Evolutionary conservation across 352 stramenopile species (phyloP).

Genomic region (Thalassiosira livingstoniorum): DNA sequence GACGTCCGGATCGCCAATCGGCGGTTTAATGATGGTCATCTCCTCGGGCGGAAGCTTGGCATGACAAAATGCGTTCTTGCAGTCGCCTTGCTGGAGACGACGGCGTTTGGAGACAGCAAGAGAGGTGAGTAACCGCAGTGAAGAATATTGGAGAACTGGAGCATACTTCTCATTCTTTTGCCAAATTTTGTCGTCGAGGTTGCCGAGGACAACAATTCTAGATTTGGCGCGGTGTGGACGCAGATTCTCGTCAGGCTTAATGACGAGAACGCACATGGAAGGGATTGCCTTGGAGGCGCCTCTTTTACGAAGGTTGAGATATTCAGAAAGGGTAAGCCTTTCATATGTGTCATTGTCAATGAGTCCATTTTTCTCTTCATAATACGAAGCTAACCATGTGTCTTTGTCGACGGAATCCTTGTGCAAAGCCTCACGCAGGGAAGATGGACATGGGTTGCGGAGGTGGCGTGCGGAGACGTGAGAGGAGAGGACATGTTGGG

Average conservation of each 20-base stretch:
- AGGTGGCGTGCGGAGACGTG: neutral
- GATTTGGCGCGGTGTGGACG: slow-evolving; percentile 22
- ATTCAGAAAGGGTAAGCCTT: too few species aligned
- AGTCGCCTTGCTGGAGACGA: slow-evolving; percentile 10
- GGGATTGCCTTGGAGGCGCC: too few species aligned
- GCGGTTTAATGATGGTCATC: neutral
- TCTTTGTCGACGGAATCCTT: neutral
- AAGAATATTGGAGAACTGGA: slow-evolving; percentile 1
- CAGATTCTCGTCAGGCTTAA: too few species aligned
- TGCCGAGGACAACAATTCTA: slow-evolving; percentile 24
- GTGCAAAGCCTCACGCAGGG: neutral
- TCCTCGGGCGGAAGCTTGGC: slow-evolving; percentile 13
- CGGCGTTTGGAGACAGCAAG: neutral
- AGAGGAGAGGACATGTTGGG: neutral
- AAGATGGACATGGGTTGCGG: neutral
- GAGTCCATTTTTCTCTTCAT: neutral
- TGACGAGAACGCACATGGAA: too few species aligned
- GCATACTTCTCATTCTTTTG: slow-evolving; percentile 18
- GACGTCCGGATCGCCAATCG: neutral
- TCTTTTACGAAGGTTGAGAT: neutral
- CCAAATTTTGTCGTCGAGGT: slow-evolving; percentile 25
- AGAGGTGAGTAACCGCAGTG: too few species aligned
- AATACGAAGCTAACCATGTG: neutral
- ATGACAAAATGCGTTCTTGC: slow-evolving; percentile 32
- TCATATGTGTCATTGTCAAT: neutral